Evolutionary conservation across 208 protist species (phyloP).

Genomic region (Acanthamoeba lenticulata): DNA sequence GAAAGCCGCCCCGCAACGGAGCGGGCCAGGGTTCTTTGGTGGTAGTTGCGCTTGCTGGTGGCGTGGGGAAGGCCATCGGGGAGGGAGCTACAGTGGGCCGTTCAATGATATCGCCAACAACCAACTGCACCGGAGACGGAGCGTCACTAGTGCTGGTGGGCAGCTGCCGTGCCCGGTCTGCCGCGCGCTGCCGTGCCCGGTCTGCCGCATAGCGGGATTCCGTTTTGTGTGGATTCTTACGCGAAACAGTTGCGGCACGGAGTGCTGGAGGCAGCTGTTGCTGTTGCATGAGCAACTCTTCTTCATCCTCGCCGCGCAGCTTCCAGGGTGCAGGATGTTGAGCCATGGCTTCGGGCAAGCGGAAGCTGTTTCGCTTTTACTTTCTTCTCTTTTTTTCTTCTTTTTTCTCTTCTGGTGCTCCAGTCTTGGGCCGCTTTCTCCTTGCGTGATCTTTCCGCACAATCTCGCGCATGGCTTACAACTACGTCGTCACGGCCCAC

Average conservation of each 20-base stretch:
- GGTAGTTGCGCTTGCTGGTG: not conserved
- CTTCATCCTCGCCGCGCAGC: not conserved
- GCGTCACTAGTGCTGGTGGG: not conserved
- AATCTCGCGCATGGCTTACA: slow-evolving; percentile 72
- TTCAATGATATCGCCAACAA: slow-evolving; percentile 1
- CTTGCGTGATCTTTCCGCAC: not conserved
- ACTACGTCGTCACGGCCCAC: slow-evolving; percentile 88
- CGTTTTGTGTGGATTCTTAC: not conserved
- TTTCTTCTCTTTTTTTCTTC: not conserved
- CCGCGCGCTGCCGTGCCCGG: not conserved
- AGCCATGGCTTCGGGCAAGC: not conserved
- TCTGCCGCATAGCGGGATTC: not conserved
- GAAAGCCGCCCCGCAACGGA: not conserved
- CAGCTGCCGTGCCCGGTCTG: not conserved
- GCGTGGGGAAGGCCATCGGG: not conserved
- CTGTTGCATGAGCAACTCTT: not conserved
- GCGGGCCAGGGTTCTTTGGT: not conserved
- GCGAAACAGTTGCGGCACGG: not conserved
- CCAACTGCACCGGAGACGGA: not conserved
- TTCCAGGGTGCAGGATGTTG: slow-evolving; percentile 12
- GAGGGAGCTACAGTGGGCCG: not conserved
- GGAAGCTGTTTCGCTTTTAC: not conserved
- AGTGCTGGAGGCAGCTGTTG: not conserved
- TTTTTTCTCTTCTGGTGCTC: not conserved
- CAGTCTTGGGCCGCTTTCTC: not conserved